These are phyloP conservation scores for Thymus quinquecostatus DNA, from an alignment of 257 asterid genomes.

Conservation along the genomic window DNA sequence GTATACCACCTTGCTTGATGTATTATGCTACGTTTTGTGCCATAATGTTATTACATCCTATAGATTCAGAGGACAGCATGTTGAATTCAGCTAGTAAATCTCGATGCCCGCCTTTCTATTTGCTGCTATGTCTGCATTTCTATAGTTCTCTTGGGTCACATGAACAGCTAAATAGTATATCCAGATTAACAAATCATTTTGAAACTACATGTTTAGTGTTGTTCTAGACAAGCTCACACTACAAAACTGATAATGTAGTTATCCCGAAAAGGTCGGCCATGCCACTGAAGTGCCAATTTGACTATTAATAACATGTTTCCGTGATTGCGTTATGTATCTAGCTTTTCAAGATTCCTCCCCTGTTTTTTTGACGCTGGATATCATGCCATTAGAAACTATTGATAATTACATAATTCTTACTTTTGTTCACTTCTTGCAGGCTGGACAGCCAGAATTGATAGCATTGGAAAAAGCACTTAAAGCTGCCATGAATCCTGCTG, in stretches of 20 bases:
- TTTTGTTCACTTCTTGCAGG: constrained; percentile 51
- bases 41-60: constrained; percentile 14
- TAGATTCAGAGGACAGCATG: not conserved
- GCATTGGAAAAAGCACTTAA: constrained; percentile 81
- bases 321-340: not conserved
- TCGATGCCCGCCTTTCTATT: not conserved
- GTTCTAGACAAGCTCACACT: constrained; percentile 17
- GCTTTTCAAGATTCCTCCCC: not conserved
- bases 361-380: not conserved
- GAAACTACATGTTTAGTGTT: not conserved
- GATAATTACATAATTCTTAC: not conserved
- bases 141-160: not conserved
- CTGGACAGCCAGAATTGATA: constrained; percentile 88
- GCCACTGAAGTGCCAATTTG: constrained; percentile 19
- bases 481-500: constrained; percentile 78
- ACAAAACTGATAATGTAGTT: constrained; percentile 2
- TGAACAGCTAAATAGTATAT: not conserved
- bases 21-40: constrained; percentile 14
- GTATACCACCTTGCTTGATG: constrained; percentile 13
- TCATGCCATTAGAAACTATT: constrained; percentile 9
- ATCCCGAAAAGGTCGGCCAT: not conserved
- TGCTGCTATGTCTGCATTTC: not conserved
- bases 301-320: not conserved
- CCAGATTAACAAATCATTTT: not conserved
- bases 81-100: constrained; percentile 20